phyloP scores from a whole-genome alignment of 768 basidiomycete species.

The Pleurotus platypus region DNA sequence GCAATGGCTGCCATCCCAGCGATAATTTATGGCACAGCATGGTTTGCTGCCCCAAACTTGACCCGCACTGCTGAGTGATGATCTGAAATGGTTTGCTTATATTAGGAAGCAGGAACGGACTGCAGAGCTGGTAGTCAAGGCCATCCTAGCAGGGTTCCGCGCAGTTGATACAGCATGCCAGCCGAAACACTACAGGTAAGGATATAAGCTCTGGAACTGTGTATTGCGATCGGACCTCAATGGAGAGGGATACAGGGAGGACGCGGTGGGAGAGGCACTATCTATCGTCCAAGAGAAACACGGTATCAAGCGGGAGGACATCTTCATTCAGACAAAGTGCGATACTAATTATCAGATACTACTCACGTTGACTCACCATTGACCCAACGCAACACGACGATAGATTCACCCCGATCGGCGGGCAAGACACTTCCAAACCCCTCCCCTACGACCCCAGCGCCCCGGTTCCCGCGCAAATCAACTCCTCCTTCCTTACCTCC shows the following conservation, averaged over 20 bases:
- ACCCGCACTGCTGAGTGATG: neutral
- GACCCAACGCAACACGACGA: neutral
- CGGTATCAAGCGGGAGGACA: conserved; percentile 60
- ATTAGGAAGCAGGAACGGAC: conserved; percentile 78
- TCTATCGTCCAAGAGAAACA: conserved; percentile 51
- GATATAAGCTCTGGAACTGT: neutral
- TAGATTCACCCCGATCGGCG: conserved; percentile 72
- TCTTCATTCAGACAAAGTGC: conserved; percentile 83
- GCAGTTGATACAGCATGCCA: conserved; percentile 84
- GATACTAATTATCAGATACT: neutral
- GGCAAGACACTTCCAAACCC: conserved; percentile 68
- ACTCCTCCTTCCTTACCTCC: conserved; percentile 58
- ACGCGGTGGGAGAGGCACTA: conserved; percentile 77
- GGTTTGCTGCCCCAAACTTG: conserved; percentile 28
- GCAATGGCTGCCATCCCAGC: conserved; percentile 6
- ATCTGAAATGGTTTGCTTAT: too few species aligned
- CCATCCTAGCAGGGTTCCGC: conserved; percentile 73
- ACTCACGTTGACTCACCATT: neutral
- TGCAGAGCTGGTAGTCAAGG: conserved; percentile 60
- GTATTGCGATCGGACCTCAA: neutral
- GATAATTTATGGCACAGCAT: conserved; percentile 63
- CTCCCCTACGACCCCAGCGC: conserved; percentile 67
- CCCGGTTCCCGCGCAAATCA: conserved; percentile 55
- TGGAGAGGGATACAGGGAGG: conserved; percentile 46
- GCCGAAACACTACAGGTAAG: conserved; percentile 68